Base-by-base conservation (phyloP, 139 green algal genomes). In the Chlamydomonas eustigma region DNA sequence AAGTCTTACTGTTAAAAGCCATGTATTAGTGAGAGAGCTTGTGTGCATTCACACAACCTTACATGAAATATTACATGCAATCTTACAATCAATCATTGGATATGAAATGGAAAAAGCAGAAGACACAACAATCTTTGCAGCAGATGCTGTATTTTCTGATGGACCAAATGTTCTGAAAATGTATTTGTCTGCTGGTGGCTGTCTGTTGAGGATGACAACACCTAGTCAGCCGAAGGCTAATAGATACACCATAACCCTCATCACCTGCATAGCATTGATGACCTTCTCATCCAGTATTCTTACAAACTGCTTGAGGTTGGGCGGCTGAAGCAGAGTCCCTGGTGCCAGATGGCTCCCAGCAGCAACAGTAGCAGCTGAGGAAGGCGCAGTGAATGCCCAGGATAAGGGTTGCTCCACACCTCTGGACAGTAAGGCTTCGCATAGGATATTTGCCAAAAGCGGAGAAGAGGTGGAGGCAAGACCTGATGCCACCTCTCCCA, bases 261-360 rank as follows among this genome's bases (percentile, higher is more conserved):
- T 28, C 51, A 83, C 71, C 64, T 83, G 80, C 76, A 89, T 37
- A 0, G 81, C 77, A 71, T 80, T 84, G 65, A 87, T 83, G 32
- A 90, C 71, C 39, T 82, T 82, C 76, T 87, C 85, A 34, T 86
- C 85, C 67, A 85, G 76, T 0, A 71, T 68, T 38, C 31, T 65
- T 6, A 82, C 39, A 64, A 85, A 85, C 8, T 39, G 64, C 1
- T 71, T 39, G 38, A 85, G 73, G 39, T 34, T 39, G 12, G 77
- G 77, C 0, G 71, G 50, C 4, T 6, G 24, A 2, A 18, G 1
- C 2, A 38, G 36, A 22, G 32, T 32, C 30, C 8, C 66, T 4
- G 22, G 6, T 22, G 4, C 66, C 22, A 5, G 33, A 30, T 18
- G 12, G 31, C 24, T 34, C 6, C 24, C 66, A 6, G 4, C 66